phyloP scores from a whole-genome alignment of 192 early-diverging fungal genomes.

The Coemansia sp. region DNA sequence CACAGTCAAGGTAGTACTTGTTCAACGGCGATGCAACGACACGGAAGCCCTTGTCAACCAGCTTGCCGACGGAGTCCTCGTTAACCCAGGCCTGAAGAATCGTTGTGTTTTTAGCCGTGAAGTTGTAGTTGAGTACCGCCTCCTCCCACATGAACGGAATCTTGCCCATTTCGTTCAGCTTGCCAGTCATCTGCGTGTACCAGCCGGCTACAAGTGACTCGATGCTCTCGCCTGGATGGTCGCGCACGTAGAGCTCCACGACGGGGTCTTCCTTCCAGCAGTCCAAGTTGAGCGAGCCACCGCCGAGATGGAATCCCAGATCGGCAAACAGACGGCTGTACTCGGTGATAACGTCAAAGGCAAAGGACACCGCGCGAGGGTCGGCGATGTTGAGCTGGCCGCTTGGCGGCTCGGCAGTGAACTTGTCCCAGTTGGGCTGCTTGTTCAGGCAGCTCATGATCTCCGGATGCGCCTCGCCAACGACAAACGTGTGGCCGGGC shows the following conservation, averaged over 20 bases:
- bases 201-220: slow-evolving; percentile 35
- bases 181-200: slow-evolving; percentile 43
- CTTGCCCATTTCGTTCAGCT: slow-evolving; percentile 60
- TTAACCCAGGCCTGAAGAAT: slow-evolving; percentile 69
- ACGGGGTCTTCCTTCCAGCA: slow-evolving; percentile 66
- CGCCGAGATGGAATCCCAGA: slow-evolving; percentile 70
- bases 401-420: slow-evolving; percentile 68
- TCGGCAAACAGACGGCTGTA: slow-evolving; percentile 70
- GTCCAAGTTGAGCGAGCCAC: slow-evolving; percentile 66
- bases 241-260: slow-evolving; percentile 45
- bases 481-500: slow-evolving; percentile 69
- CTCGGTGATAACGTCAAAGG: slow-evolving; percentile 67
- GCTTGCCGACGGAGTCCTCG: slow-evolving; percentile 56
- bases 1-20: slow-evolving; percentile 74
- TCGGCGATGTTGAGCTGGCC: slow-evolving; percentile 78
- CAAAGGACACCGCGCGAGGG: slow-evolving; percentile 64
- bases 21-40: slow-evolving; percentile 61
- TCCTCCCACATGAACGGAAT: slow-evolving; percentile 77
- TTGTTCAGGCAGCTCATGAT: slow-evolving; percentile 62
- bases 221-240: slow-evolving; percentile 51
- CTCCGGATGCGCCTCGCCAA: slow-evolving; percentile 60
- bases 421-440: slow-evolving; percentile 64
- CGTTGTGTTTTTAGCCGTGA: slow-evolving; percentile 59
- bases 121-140: slow-evolving; percentile 58
- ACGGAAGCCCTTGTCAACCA: slow-evolving; percentile 63